These are phyloP conservation scores for Akebia trifoliata DNA, from an alignment of 164 flowering plant genomes.

Conservation along the genomic window DNA sequence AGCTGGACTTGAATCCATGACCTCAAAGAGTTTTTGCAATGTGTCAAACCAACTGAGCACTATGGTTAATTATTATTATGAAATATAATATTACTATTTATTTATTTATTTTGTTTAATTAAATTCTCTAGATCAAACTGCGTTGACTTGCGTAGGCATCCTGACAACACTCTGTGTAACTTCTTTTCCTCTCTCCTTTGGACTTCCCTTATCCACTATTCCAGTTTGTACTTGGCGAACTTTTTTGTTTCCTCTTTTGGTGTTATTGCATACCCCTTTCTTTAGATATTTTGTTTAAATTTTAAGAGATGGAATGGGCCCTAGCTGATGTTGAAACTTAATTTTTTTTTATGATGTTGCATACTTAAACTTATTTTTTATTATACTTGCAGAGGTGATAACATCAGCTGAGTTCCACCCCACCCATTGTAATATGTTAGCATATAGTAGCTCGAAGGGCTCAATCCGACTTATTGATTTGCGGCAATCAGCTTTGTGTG, in stretches of 20 bases:
- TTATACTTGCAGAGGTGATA: conserved; percentile 76
- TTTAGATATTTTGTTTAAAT: too few species aligned
- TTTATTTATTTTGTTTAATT: too few species aligned
- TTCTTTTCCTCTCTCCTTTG: background rate
- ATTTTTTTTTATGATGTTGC: background rate
- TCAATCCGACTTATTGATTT: conserved; percentile 93
- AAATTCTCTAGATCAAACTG: too few species aligned
- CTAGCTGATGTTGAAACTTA: background rate
- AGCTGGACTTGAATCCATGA: too few species aligned
- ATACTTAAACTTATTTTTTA: background rate
- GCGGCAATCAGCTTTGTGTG: conserved; percentile 95
- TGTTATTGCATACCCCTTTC: background rate
- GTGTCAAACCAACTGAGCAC: too few species aligned
- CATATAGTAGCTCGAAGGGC: conserved; percentile 97
- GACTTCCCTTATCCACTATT: background rate
- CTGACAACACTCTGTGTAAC: background rate
- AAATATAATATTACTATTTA: too few species aligned
- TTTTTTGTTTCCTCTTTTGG: background rate
- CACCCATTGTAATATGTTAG: conserved; percentile 80
- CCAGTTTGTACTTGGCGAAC: background rate
- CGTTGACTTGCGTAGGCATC: too few species aligned
- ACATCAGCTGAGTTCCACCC: conserved; percentile 99
- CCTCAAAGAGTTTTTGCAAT: too few species aligned
- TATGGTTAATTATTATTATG: too few species aligned
- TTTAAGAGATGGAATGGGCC: background rate